Evolutionary conservation across 805 yeast species (phyloP).

Genomic region (Saccharomycopsis amapae): DNA sequence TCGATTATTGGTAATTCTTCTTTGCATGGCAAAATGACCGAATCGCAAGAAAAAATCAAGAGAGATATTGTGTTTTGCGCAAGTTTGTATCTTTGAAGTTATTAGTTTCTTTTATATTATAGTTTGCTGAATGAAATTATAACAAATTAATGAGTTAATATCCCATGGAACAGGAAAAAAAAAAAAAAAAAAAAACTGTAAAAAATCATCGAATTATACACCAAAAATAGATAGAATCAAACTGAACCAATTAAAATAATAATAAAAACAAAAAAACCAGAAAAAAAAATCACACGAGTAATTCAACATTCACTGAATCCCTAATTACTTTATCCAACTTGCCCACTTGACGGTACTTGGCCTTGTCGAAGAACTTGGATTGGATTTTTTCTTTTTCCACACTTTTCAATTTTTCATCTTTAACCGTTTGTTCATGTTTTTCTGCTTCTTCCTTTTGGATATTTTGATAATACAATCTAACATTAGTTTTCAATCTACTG

Average conservation of each 20-base stretch:
- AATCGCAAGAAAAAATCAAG: conserved; percentile 90
- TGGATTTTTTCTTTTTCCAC: conserved; percentile 36
- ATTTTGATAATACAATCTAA: conserved; percentile 67
- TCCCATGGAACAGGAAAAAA: neutral
- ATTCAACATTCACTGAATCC: neutral
- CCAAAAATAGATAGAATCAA: neutral
- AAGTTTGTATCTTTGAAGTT: conserved; percentile 63
- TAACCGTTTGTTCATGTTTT: conserved; percentile 48
- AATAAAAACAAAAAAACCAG: neutral
- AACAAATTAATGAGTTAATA: too few species aligned
- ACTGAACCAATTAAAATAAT: too few species aligned
- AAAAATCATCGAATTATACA: neutral
- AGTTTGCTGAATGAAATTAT: too few species aligned
- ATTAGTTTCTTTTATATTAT: too few species aligned
- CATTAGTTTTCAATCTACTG: conserved; percentile 79
- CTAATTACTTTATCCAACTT: conserved; percentile 45
- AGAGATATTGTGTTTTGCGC: conserved; percentile 98
- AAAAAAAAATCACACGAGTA: neutral
- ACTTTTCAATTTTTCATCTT: conserved; percentile 35
- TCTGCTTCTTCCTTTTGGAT: conserved; percentile 51
- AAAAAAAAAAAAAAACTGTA: neutral
- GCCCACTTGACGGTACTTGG: conserved; percentile 53
- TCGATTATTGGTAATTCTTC: conserved; percentile 88
- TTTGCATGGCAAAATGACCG: conserved; percentile 82
- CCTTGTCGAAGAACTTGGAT: conserved; percentile 34